A percentile compares a stretch with the other conserved stretches of the same genome.
These are phyloP conservation scores for Huntiella decipiens DNA, from an alignment of 2,329 filamentous ascomycete species.

Conservation along the genomic window DNA sequence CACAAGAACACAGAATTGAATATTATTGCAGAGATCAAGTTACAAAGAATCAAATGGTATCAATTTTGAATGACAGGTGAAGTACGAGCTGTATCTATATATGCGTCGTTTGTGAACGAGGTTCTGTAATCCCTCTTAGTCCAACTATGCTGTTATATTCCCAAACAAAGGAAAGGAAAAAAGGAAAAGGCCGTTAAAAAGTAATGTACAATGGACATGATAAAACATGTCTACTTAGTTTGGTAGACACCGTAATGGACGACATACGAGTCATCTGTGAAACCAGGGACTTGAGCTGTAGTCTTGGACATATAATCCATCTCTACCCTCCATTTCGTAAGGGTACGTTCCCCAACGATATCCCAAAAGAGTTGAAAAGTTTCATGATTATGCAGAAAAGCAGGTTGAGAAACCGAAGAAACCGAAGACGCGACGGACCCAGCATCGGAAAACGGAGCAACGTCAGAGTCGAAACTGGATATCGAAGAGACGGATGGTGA, in stretches of 20 bases:
- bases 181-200: too few species aligned
- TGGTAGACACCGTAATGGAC: constrained; percentile 13
- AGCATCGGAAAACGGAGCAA: constrained; percentile 9
- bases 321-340: constrained; percentile 29
- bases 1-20: too few species aligned
- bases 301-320: constrained; percentile 18
- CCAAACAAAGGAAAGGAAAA: too few species aligned
- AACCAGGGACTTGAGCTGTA: constrained; percentile 12
- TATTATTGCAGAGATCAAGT: too few species aligned
- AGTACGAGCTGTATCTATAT: too few species aligned
- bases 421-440: constrained; percentile 9
- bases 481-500: constrained; percentile 5
- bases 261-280: constrained; percentile 11
- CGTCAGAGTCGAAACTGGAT: constrained; percentile 6
- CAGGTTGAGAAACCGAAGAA: constrained; percentile 4
- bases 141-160: too few species aligned
- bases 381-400: constrained; percentile 27
- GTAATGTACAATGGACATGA: too few species aligned
- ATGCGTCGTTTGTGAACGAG: too few species aligned
- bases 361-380: constrained; percentile 36
- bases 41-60: too few species aligned
- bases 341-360: constrained; percentile 29
- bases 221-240: neutral
- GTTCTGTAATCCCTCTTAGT: too few species aligned
- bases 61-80: too few species aligned